These are phyloP conservation scores for Erodium moschatum DNA, from an alignment of 441 rosid genomes.

Conservation along the genomic window DNA sequence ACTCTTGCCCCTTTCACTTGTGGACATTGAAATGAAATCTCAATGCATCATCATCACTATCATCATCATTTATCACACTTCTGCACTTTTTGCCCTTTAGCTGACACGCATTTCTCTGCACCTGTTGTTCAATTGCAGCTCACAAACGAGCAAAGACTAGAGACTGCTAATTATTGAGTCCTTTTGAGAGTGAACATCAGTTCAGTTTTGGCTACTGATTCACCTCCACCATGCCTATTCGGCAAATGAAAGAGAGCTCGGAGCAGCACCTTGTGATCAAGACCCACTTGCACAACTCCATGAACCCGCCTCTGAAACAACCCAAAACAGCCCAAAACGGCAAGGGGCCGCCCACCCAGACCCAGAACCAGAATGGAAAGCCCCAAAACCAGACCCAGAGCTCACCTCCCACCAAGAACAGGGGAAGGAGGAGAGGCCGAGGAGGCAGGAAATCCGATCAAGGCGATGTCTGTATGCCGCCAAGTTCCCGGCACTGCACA, in stretches of 20 bases:
- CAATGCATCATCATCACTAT: slow-evolving; percentile 20
- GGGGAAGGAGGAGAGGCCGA: slow-evolving; percentile 76
- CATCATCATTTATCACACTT: slow-evolving; percentile 15
- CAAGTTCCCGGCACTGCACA: slow-evolving; percentile 88
- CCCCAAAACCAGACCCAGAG: slow-evolving; percentile 31
- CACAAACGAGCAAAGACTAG: slow-evolving; percentile 22
- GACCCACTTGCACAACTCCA: slow-evolving; percentile 51
- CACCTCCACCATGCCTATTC: slow-evolving; percentile 51
- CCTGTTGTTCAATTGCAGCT: slow-evolving; percentile 19
- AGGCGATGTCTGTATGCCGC: slow-evolving; percentile 70
- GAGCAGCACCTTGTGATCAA: slow-evolving; percentile 67
- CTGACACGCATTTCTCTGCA: slow-evolving; percentile 40
- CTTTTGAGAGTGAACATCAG: slow-evolving; percentile 32
- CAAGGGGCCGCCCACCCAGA: slow-evolving; percentile 45
- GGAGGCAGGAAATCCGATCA: slow-evolving; percentile 93
- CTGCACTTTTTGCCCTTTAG: slow-evolving; percentile 23
- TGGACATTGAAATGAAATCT: slow-evolving; percentile 2
- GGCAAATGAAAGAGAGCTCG: slow-evolving; percentile 76
- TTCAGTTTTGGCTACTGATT: slow-evolving; percentile 15
- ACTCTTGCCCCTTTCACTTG: slow-evolving; percentile 23
- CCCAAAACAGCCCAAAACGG: slow-evolving; percentile 64
- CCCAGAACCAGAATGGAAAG: slow-evolving; percentile 30
- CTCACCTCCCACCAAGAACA: slow-evolving; percentile 58
- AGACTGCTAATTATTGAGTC: slow-evolving; percentile 22
- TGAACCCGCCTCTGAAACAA: slow-evolving; percentile 43